These are phyloP conservation scores for Bassia scoparia DNA, from an alignment of 148 eudicot genomes.

Conservation along the genomic window DNA sequence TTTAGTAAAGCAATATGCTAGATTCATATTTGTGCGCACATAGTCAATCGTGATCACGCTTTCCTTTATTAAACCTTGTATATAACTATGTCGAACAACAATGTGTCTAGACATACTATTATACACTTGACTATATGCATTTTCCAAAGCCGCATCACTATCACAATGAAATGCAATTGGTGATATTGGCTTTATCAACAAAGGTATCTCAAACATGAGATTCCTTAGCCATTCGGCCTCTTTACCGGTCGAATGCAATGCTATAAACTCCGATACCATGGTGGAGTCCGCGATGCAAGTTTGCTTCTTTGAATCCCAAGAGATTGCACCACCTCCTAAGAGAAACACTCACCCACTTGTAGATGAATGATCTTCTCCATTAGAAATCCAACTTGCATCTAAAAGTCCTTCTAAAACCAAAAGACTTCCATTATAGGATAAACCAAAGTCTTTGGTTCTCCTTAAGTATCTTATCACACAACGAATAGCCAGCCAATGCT, in stretches of 20 bases:
- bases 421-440: neutral
- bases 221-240: neutral
- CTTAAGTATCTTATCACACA: neutral
- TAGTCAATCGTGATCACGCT: too few species aligned
- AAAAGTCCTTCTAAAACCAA: too few species aligned
- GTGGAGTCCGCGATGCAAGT: constrained; percentile 4
- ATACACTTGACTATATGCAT: too few species aligned
- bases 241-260: neutral
- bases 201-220: neutral
- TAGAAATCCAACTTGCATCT: neutral
- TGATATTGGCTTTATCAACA: neutral
- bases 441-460: neutral
- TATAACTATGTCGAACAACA: too few species aligned
- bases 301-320: neutral
- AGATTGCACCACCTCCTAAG: neutral
- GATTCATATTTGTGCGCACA: too few species aligned
- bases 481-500: neutral
- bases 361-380: neutral
- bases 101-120: too few species aligned
- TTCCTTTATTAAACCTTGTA: too few species aligned
- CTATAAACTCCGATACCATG: neutral
- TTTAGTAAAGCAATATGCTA: too few species aligned
- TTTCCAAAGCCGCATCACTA: too few species aligned
- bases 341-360: neutral
- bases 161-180: too few species aligned